Conservation (phyloP, 2,329 filamentous ascomycete species). For the Talaromyces albobiverticillius region DNA sequence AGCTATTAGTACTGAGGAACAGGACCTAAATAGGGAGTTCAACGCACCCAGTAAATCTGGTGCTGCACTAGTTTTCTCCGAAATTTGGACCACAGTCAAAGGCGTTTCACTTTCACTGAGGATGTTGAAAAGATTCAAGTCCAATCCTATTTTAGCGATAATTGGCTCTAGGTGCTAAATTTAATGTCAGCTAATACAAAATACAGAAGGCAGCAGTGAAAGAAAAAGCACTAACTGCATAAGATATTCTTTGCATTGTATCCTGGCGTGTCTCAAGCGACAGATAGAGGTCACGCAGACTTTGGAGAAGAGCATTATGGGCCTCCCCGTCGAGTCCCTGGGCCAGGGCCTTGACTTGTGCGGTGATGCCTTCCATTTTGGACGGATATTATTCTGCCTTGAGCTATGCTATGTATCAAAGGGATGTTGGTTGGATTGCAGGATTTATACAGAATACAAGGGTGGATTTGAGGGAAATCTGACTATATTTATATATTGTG, state of each 20-base stretch:
- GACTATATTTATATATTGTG: no score
- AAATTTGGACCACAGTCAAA: conserved; percentile 18
- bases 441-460: no score
- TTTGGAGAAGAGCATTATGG: conserved; percentile 17
- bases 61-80: conserved; percentile 11
- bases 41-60: not conserved
- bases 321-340: conserved; percentile 17
- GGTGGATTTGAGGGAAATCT: no score
- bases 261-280: conserved; percentile 20
- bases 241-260: conserved; percentile 16
- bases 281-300: conserved; percentile 15
- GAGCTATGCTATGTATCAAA: no score
- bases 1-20: not conserved
- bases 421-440: no score
- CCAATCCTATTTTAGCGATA: conserved; percentile 17
- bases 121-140: conserved; percentile 21
- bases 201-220: not conserved
- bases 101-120: conserved; percentile 13
- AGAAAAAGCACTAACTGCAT: conserved; percentile 1
- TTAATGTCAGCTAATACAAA: not conserved
- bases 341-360: conserved; percentile 18
- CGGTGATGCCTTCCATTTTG: conserved; percentile 2
- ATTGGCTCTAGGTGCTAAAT: conserved; percentile 19
- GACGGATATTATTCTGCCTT: no score
- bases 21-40: not conserved